Evolutionary conservation across 192 early-diverging fungal species (phyloP), one percentile per base, ranked within the genome.

Genomic region (Mortierella hygrophila): DNA sequence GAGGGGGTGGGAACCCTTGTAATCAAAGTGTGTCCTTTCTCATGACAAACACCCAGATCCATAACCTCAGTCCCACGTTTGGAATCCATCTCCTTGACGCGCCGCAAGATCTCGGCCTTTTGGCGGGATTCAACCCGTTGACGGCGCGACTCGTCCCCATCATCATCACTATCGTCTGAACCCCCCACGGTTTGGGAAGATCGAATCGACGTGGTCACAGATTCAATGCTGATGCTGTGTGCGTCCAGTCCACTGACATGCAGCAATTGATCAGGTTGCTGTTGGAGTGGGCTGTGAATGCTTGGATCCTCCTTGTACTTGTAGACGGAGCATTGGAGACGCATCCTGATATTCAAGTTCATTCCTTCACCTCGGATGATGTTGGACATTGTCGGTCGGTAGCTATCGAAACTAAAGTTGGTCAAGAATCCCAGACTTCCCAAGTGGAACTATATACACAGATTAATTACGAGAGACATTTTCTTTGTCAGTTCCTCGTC

Each of bases 391-490:
- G 93, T 90, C 0, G 91, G 77, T 4, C 83, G 65, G 69, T 92
- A 94, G 55, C 91, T 88, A 6, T 91, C 88, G 76, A 95, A 94
- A 77, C 94, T 88, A 84, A 98, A 98, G 11, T 95, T 94, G 0
- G 98, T 98, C 69, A 99, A 87, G 71, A 99, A 99, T 21, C 98
- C 97, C 52, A 99, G 86, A 20, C 97, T 97, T 6, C 98, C 98
- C 47, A 98, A 82, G 78, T 97, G 94, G 88, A 99, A 98, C 26
- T 97, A 92, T 91, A 40, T 9, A 73, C 5, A 4, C 4, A 38
- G 26, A 29, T 47, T 21, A 57, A 46, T 32, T 10, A 35, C 29
- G 20, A 18, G 21, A 13, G 52, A 9, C 0, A 47, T 74, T 74
- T 15, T 18, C 6, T 73, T 74, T 49, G 38, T 52, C 49, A 52